Base-by-base conservation (phyloP, 2,329 filamentous ascomycete species). In the Aspergillus felis region DNA sequence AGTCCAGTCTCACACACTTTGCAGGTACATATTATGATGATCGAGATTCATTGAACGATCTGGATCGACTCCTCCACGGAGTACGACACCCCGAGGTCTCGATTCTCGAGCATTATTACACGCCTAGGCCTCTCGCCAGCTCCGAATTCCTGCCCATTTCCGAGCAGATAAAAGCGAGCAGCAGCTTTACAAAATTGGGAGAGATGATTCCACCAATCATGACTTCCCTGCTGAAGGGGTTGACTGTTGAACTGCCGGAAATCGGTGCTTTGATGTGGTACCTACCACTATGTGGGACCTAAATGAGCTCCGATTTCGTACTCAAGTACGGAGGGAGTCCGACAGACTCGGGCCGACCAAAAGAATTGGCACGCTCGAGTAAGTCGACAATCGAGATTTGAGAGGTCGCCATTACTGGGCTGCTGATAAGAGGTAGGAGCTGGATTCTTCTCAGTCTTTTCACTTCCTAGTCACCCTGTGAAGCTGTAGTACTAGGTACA, bases 181-280 rank as follows among this genome's bases (percentile, higher is more conserved):
- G 14, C 12, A 17, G 14, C 14, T 17, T 35, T 5, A 17, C 12
- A 35, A 17, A 38, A 3, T 17, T 38, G 14, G 14, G 6, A 38
- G 32, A 14, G 14, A 38, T 38, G 32, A 44, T 44, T 22, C 41
- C 41, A 44, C 41, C 41, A 44, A 44, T 44, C 41, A 44, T 24
- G 22, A 24, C n/a, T 24, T n/a, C 9, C 5, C 4, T 51, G 35
- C 4, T 14, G 28, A 25, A 12, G 24, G 22, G 22, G 47, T 22
- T 51, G 41, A 53, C 27, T 44, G 47, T 44, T 35, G 47, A 54
- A 58, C 38, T 35, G 54, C 54, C 54, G 54, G 52, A 50, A 38
- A 53, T 55, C 59, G 59, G 59, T 46, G 38, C 24, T 46, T 56
- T 56, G 24, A 24, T 28, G 28, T 8, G 12, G 29, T 14, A 5